Evolutionary conservation across 1,284 basidiomycete genomes (phyloP), one percentile per base, ranked within the genome.

Genomic region (Trametes hirsuta): DNA sequence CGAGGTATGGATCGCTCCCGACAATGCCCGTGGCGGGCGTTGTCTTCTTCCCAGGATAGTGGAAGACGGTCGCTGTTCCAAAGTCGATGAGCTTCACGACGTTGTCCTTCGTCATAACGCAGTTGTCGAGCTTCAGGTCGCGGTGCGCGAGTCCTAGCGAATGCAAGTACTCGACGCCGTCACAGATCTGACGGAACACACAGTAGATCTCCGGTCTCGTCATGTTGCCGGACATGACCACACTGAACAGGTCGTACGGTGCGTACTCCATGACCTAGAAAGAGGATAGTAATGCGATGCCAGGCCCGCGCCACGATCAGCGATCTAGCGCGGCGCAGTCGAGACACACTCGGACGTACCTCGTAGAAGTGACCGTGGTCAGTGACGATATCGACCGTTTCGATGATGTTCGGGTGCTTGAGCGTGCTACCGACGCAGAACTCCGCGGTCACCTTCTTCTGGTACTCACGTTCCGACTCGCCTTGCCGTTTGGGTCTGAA

Each of bases 171-270:
- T 97, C 93, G 67, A 99, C 97, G 57, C 97, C 97, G 71, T 96
- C 93, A 74, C 97, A 93, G 66, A 99, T 98, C 78, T 99, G 97
- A 57, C 95, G 92, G 79, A 98, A 99, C 66, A 99, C 95, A 73
- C 97, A 99, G 80, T 98, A 98, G 64, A 98, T 97, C 77, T 99
- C 97, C 53, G 95, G 95, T 30, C 96, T 90, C 59, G 90, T 87
- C 97, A 99, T 99, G 79, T 95, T 97, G 66, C 95, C 94, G 35
- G 96, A 97, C 97, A 99, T 99, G 81, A 99, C 97, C 70, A 99
- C 95, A 58, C 91, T 94, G 81, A 99, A 99, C 53, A 99, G 87
- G 77, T 99, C 97, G 74, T 91, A 97, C 14, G 97, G 97, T 1
- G 97, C 97, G 71, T 98, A 99, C 77, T 99, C 96, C 97, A 99